A percentile compares a stretch with the other conserved stretches of the same genome.
Evolutionary conservation across 164 flowering plant genomes (phyloP).

Genomic region (Nymphaea colorata): DNA sequence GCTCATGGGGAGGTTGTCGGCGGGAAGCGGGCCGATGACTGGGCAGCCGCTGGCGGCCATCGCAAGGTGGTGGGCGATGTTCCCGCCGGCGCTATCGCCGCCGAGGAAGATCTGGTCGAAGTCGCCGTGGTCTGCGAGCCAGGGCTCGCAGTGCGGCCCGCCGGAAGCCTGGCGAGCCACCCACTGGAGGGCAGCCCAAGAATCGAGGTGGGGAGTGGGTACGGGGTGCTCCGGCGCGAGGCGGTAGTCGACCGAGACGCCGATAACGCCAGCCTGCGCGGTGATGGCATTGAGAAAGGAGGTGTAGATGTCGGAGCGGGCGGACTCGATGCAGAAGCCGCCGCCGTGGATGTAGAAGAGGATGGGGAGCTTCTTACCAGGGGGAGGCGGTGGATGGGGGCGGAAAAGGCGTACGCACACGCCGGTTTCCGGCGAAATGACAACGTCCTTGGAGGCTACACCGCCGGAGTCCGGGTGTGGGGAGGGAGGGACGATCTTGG

Average conservation of each 20-base stretch:
- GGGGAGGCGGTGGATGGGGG: constrained; percentile 1
- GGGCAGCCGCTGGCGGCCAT: constrained; percentile 4
- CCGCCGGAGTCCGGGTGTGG: constrained; percentile 9
- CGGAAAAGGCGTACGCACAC: constrained; percentile 15
- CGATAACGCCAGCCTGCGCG: constrained; percentile 16
- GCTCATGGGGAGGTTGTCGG: background rate
- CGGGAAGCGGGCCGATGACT: background rate
- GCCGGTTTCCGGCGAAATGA: constrained; percentile 1
- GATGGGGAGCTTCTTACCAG: constrained; percentile 22
- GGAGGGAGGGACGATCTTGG: constrained; percentile 9
- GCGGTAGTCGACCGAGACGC: constrained; percentile 43
- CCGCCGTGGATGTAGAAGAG: constrained; percentile 54
- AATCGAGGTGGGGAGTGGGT: constrained; percentile 40
- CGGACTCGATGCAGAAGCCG: constrained; percentile 34
- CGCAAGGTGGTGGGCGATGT: constrained; percentile 30
- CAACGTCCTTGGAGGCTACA: constrained; percentile 19
- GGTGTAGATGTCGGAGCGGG: constrained; percentile 20
- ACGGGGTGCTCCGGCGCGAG: constrained; percentile 44
- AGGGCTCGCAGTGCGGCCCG: background rate
- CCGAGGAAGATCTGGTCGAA: constrained; percentile 23
- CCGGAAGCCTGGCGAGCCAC: constrained; percentile 17
- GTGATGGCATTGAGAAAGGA: constrained; percentile 19
- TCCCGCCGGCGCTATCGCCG: constrained; percentile 53
- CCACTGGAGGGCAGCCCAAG: constrained; percentile 51
- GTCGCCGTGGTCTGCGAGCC: constrained; percentile 18